A percentile compares a stretch with the other conserved stretches of the same genome.
phyloP scores from a whole-genome alignment of 2,329 filamentous ascomycete genomes.

The Bipolaris oryzae region DNA sequence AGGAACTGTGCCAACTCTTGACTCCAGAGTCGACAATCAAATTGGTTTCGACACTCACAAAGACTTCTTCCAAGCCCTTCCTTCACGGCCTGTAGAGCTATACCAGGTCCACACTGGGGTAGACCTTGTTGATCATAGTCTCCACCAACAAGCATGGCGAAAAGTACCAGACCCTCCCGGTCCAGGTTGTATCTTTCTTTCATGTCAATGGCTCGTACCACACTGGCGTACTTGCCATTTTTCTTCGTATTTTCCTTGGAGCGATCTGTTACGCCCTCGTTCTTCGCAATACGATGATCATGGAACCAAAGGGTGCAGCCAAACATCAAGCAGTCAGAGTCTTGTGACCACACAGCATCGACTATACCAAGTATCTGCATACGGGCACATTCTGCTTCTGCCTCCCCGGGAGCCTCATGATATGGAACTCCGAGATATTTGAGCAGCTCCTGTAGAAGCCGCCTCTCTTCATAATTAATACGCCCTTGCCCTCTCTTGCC shows the following conservation, averaged over 20 bases:
- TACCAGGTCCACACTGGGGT: constrained; percentile 43
- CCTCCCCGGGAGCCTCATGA: constrained; percentile 55
- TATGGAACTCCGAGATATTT: constrained; percentile 50
- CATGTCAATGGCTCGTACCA: constrained; percentile 42
- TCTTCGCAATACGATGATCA: constrained; percentile 37
- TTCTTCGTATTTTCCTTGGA: constrained; percentile 43
- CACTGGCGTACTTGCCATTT: constrained; percentile 34
- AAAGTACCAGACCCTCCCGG: constrained; percentile 47
- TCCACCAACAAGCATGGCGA: constrained; percentile 51
- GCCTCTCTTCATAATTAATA: constrained; percentile 43
- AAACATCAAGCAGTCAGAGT: constrained; percentile 57
- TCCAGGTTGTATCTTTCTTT: constrained; percentile 38
- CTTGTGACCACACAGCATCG: constrained; percentile 58
- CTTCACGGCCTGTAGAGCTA: constrained; percentile 36
- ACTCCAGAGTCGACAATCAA: constrained; percentile 37
- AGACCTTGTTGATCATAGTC: constrained; percentile 52
- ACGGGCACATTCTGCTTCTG: constrained; percentile 57
- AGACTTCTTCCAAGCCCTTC: constrained; percentile 40
- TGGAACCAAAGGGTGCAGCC: constrained; percentile 53
- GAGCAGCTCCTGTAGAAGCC: constrained; percentile 47
- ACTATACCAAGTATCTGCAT: constrained; percentile 53
- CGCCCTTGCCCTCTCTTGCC: constrained; percentile 34
- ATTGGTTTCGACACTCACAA: constrained; percentile 27
- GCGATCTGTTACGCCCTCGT: constrained; percentile 22
- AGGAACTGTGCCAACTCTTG: constrained; percentile 24